Percentiles rank a stretch among this genome's conserved stretches.
Evolutionary conservation across 2,329 filamentous ascomycete genomes (phyloP).

Genomic region (Aspergillus ruber): DNA sequence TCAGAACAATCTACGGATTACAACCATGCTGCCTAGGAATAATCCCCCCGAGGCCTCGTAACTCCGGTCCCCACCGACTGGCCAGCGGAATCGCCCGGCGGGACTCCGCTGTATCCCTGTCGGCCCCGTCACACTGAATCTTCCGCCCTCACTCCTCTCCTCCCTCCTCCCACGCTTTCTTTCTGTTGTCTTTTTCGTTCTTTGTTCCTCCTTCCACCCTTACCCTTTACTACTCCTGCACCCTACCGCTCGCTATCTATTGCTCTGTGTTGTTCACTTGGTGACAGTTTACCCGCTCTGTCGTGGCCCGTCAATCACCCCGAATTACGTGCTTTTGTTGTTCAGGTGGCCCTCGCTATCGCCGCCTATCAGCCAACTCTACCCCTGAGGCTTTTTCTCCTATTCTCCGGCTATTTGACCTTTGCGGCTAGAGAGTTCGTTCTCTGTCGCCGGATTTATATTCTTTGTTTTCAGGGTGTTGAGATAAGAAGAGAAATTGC

Average conservation of each 20-base stretch:
- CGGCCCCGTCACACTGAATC: constrained; percentile 4
- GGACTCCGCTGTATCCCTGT: constrained; percentile 14
- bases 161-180: constrained; percentile 6
- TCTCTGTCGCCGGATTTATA: neutral
- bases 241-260: constrained; percentile 14
- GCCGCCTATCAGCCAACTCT: too few species aligned
- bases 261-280: constrained; percentile 1
- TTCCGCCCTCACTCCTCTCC: constrained; percentile 4
- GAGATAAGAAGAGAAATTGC: neutral
- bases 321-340: neutral
- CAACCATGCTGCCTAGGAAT: too few species aligned
- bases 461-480: neutral
- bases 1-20: too few species aligned
- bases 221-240: constrained; percentile 43
- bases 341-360: neutral
- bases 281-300: neutral
- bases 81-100: constrained; percentile 20
- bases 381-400: neutral
- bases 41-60: neutral
- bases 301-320: neutral
- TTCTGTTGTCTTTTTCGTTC: constrained; percentile 7
- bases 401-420: neutral
- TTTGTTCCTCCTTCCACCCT: constrained; percentile 36
- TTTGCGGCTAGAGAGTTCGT: neutral
- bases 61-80: constrained; percentile 7